phyloP scores from a whole-genome alignment of 2,329 filamentous ascomycete genomes.

The Chalaropsis thielavioides region DNA sequence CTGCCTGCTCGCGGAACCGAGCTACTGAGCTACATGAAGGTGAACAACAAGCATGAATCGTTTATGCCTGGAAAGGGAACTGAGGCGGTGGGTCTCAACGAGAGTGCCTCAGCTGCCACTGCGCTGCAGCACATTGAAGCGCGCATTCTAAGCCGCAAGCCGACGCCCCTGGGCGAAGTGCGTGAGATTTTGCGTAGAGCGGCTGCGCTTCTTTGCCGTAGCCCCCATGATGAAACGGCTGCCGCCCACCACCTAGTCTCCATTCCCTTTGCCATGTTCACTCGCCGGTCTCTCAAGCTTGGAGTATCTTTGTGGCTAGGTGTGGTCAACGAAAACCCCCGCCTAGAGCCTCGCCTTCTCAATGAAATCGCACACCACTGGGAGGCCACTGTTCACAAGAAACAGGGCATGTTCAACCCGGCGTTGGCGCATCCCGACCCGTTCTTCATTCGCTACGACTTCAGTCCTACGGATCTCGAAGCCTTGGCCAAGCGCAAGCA shows the following conservation, averaged over 20 bases:
- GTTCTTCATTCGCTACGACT: constrained; percentile 82
- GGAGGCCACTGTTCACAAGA: constrained; percentile 67
- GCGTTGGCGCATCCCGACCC: constrained; percentile 64
- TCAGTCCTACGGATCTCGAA: constrained; percentile 75
- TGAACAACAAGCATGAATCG: constrained; percentile 40
- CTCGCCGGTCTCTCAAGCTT: constrained; percentile 86
- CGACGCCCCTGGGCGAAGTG: constrained; percentile 58
- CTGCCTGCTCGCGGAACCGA: constrained; percentile 54
- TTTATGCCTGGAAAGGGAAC: constrained; percentile 37
- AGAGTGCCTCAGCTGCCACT: constrained; percentile 45
- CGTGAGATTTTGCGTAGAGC: constrained; percentile 72
- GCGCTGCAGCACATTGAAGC: constrained; percentile 60
- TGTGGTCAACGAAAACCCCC: constrained; percentile 88
- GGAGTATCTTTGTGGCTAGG: constrained; percentile 94
- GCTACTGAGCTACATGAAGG: constrained; percentile 38
- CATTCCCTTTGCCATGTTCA: constrained; percentile 87
- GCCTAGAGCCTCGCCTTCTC: constrained; percentile 71
- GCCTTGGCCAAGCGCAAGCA: constrained; percentile 62
- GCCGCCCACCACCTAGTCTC: constrained; percentile 78
- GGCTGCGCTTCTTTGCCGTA: constrained; percentile 71
- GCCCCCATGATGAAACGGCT: constrained; percentile 57
- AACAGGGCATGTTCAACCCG: constrained; percentile 67
- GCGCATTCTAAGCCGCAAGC: constrained; percentile 52
- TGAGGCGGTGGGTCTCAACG: constrained; percentile 21
- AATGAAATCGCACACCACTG: constrained; percentile 81